These are phyloP conservation scores for Pythium insidiosum DNA, from an alignment of 352 stramenopile species.

Conservation along the genomic window DNA sequence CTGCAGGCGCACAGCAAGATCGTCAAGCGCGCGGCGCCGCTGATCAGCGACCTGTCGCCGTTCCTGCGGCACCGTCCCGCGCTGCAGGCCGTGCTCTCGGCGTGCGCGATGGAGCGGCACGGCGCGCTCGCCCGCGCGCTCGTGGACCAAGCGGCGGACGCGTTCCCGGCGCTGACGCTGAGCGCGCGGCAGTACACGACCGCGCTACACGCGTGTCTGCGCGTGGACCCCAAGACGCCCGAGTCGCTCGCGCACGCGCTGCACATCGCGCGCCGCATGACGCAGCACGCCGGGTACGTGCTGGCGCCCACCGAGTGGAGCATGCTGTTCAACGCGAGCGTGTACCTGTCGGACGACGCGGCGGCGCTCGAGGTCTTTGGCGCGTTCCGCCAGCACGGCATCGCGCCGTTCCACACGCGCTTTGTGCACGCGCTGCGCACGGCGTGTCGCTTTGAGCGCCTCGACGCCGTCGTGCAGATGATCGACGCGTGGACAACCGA, in stretches of 20 bases:
- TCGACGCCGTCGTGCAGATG: constrained; percentile 31
- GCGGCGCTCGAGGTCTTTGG: constrained; percentile 32
- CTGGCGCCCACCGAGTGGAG: constrained; percentile 33
- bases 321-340: constrained; percentile 33
- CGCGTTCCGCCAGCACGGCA: constrained; percentile 24
- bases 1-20: background rate
- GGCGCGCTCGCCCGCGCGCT: background rate
- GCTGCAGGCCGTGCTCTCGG: background rate
- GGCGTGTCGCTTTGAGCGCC: constrained; percentile 18
- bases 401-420: constrained; percentile 24
- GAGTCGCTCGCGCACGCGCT: constrained; percentile 21
- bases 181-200: background rate
- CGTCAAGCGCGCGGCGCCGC: background rate
- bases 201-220: constrained; percentile 6
- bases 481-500: constrained; percentile 17
- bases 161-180: background rate
- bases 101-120: constrained; percentile 2
- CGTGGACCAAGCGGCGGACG: constrained; percentile 2
- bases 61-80: constrained; percentile 5
- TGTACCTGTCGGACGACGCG: constrained; percentile 24
- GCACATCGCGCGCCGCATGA: constrained; percentile 20
- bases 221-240: background rate
- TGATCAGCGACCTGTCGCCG: background rate
- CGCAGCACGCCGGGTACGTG: constrained; percentile 28
- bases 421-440: constrained; percentile 35